Evolutionary conservation across 2,329 filamentous ascomycete genomes (phyloP).

Genomic region (Juglanconis oblonga): DNA sequence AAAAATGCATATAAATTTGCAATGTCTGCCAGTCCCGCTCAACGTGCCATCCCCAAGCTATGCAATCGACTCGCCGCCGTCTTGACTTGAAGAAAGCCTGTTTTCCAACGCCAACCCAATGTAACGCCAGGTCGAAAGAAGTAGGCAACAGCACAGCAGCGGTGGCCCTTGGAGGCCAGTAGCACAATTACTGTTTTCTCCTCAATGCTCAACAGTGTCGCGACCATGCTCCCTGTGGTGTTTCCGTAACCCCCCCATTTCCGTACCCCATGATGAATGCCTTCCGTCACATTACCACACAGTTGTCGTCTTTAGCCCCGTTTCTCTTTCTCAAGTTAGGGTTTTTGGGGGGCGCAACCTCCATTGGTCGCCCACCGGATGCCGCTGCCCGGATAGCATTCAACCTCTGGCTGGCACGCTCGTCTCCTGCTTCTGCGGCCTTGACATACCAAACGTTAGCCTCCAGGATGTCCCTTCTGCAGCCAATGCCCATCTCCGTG

Average conservation of each 20-base stretch:
- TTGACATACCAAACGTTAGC: constrained; percentile 98
- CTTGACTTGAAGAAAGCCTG: neutral
- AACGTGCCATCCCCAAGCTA: constrained; percentile 12
- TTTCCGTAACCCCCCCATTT: neutral
- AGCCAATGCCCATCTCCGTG: constrained; percentile 97
- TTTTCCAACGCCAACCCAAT: constrained; percentile 14
- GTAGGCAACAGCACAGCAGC: neutral
- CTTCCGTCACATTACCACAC: constrained; percentile 52
- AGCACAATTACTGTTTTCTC: neutral
- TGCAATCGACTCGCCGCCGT: constrained; percentile 11
- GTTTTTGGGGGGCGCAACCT: constrained; percentile 44
- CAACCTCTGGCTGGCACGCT: constrained; percentile 81
- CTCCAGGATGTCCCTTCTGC: constrained; percentile 87
- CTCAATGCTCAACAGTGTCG: neutral
- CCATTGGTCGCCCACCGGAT: constrained; percentile 55
- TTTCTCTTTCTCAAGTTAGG: constrained; percentile 51
- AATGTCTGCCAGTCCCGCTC: constrained; percentile 4
- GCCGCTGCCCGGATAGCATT: constrained; percentile 84
- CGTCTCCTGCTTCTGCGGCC: constrained; percentile 87
- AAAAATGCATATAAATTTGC: constrained; percentile 15
- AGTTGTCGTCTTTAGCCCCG: constrained; percentile 48
- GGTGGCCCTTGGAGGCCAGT: neutral
- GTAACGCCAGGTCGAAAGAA: neutral
- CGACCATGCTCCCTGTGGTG: neutral
- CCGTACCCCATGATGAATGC: neutral